Evolutionary conservation across 805 yeast genomes (phyloP), one percentile per base, ranked within the genome.

Genomic region (Candida broadrunensis): DNA sequence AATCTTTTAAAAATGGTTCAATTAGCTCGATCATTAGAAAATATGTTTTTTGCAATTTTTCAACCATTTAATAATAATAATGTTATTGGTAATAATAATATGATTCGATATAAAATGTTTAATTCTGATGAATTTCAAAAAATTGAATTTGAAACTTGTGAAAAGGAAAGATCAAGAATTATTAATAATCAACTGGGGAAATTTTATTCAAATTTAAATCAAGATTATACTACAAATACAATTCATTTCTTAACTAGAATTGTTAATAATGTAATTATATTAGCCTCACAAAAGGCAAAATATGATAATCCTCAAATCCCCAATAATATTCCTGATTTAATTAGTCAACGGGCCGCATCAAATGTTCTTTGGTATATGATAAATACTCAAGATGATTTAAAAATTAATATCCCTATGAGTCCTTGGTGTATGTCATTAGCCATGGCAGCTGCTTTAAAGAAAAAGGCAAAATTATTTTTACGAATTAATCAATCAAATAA

Each of bases 391-490:
- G 51, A 46, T 8, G 55, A 52, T 19, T 36, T 36, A 29, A 36
- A 54, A 17, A 35, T 59, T 18, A 51, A 60, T 20, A 45, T 61
- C n/a, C 66, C 66, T 1, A 15, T 54, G 13, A 34, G 59, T 7
- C 57, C 61, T 2, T 60, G 56, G 56, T 47, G 58, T 45, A 46
- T 54, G 30, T 47, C 57, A n/a, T 26, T 58, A 13, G 56, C 61
- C 2, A 55, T 56, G 59, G 58, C 64, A 2, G 49, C 47, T 4
- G 45, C 58, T 4, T 44, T 59, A 18, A 56, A 58, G 39, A 39
- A 46, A 18, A 44, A 37, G 17, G 50, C 61, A 6, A 46, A 47
- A 27, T 14, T 14, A 14, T 35, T 33, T 25, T 24, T 46, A 13
- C 13, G 14, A 19, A 20, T n/a, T 11, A 31, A 37, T 15, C 24